Evolutionary conservation across 495 filamentous ascomycete genomes (phyloP), one percentile per base, ranked within the genome.

Genomic region (Elaphomyces granulatus): DNA sequence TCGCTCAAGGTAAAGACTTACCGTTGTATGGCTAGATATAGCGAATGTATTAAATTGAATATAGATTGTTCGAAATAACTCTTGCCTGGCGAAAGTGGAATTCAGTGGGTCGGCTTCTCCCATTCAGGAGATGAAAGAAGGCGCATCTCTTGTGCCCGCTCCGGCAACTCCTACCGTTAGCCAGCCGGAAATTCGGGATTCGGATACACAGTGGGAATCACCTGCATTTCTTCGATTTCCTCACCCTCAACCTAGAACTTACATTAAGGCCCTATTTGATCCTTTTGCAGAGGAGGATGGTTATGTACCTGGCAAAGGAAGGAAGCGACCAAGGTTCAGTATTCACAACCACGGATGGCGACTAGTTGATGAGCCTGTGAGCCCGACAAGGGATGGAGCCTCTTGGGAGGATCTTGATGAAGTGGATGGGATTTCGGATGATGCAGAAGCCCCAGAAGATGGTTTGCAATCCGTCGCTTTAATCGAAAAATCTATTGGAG

Each of bases 291-390:
- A 86, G 21, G 78, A 80, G 43, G 81, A 78, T 51, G 77, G 75
- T 0, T 65, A 56, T 42, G 60, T 75, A 16, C 71, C 66, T 14
- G 75, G 71, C 8, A 79, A 69, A 40, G 75, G 78, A 20, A 74
- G 69, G 21, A 94, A 93, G 60, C 72, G 75, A 34, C 70, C 75
- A 4, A 74, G 75, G 37, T 90, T 92, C 50, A 81, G 77, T 32
- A 70, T 75, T 20, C 65, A 67, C 15, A 75, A 75, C 46, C 68
- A 59, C 8, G 64, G 73, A 16, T 94, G 86, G 87, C 74, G 72
- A 41, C 77, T 83, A 49, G 59, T 66, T 19, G 78, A 81, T 45
- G 69, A 74, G 48, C 74, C 77, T 2, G 72, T 71, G 17, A 85
- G 75, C 32, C 78, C 80, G 0, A 64, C 69, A 32, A 78, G 75